These are phyloP conservation scores for Gryganskiella cystojenkinii DNA, from an alignment of 192 early-diverging fungal genomes.

Conservation along the genomic window DNA sequence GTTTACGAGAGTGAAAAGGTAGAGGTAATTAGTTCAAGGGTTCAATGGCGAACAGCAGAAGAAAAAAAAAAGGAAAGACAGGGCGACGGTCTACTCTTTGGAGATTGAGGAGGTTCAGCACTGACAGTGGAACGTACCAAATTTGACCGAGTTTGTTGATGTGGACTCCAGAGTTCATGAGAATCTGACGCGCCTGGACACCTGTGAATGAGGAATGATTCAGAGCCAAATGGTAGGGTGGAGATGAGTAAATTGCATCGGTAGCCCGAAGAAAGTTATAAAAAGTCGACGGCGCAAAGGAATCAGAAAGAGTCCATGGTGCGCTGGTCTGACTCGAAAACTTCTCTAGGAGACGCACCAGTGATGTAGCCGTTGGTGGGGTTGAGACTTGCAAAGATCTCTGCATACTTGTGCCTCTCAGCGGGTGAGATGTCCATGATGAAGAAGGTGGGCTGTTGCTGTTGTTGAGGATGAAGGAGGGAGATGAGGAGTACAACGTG, in stretches of 20 bases:
- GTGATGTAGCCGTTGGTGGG: slow-evolving; percentile 63
- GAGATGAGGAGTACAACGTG: slow-evolving; percentile 1
- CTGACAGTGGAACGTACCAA: slow-evolving; percentile 44
- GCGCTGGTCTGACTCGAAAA: too few species aligned
- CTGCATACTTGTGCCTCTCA: slow-evolving; percentile 63
- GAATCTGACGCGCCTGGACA: slow-evolving; percentile 43
- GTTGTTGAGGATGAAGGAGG: neutral
- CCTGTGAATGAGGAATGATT: slow-evolving; percentile 11
- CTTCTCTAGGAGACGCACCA: slow-evolving; percentile 35
- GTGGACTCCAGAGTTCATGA: slow-evolving; percentile 48
- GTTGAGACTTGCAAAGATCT: slow-evolving; percentile 63
- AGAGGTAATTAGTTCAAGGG: neutral
- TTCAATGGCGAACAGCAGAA: neutral
- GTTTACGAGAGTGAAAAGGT: neutral
- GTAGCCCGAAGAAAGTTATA: too few species aligned
- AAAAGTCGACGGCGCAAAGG: too few species aligned
- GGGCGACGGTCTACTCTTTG: too few species aligned
- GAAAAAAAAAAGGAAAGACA: neutral
- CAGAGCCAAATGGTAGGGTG: neutral
- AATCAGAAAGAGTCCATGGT: neutral
- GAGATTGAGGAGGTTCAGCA: too few species aligned
- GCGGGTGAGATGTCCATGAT: slow-evolving; percentile 57
- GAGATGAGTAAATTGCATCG: neutral
- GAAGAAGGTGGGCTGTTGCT: neutral
- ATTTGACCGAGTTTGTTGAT: slow-evolving; percentile 40